Conservation (phyloP, 805 yeast species). For the Candida lessepsii region DNA sequence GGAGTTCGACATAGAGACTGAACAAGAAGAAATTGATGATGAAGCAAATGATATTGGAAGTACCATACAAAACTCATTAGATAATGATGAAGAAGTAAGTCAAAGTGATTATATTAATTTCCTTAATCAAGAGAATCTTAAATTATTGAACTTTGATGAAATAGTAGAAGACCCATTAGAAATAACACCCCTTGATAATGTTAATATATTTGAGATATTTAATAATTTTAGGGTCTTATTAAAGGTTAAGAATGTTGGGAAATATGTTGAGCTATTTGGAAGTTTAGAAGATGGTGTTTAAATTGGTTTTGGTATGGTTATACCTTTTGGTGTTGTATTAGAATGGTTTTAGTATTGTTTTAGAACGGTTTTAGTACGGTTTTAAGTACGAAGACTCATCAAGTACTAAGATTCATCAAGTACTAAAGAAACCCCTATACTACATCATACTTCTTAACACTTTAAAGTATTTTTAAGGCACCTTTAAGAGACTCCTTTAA, state of each 20-base stretch:
- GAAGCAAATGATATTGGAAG: conserved; percentile 7
- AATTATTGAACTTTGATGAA: conserved; percentile 53
- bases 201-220: conserved; percentile 60
- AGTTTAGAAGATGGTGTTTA: no score
- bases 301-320: no score
- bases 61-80: conserved; percentile 2
- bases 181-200: conserved; percentile 71
- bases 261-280: conserved; percentile 48
- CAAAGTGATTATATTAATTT: conserved; percentile 27
- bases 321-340: no score
- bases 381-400: no score
- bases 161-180: conserved; percentile 72
- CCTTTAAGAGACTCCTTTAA: no score
- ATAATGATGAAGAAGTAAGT: conserved; percentile 8
- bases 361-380: neutral
- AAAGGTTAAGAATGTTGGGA: conserved; percentile 44
- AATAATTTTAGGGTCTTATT: conserved; percentile 51
- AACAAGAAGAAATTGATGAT: conserved; percentile 5
- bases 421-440: no score
- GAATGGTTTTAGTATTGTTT: no score
- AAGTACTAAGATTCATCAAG: no score
- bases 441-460: no score
- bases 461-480: no score
- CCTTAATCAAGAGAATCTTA: conserved; percentile 24
- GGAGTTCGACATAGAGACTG: conserved; percentile 10